Conservation (phyloP, 352 stramenopile genomes). For the Pythium scleroteichum region DNA sequence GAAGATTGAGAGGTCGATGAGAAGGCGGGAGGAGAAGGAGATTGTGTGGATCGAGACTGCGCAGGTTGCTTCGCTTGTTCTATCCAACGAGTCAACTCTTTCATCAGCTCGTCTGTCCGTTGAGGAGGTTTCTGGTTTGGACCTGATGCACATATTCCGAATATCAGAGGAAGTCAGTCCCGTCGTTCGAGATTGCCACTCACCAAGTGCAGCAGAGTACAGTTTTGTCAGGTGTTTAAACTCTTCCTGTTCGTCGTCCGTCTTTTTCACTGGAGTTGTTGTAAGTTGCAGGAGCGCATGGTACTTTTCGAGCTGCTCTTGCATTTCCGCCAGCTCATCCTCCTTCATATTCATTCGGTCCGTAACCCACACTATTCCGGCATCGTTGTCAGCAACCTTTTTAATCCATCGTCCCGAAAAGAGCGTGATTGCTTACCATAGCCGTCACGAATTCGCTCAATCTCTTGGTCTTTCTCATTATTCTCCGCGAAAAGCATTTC, state of each 20-base stretch:
- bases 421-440: slow-evolving; percentile 56
- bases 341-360: slow-evolving; percentile 90
- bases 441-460: slow-evolving; percentile 83
- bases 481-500: slow-evolving; percentile 82
- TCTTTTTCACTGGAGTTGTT: slow-evolving; percentile 16
- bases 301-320: slow-evolving; percentile 86
- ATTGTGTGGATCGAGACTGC: background rate
- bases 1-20: no score
- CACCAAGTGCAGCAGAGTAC: slow-evolving; percentile 32
- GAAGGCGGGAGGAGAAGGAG: no score
- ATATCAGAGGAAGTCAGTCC: background rate
- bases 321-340: slow-evolving; percentile 80
- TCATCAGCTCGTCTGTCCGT: slow-evolving; percentile 25
- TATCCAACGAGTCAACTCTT: slow-evolving; percentile 33
- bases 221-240: slow-evolving; percentile 39
- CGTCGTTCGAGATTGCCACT: background rate
- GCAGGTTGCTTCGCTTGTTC: slow-evolving; percentile 6
- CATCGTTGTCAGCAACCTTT: no score
- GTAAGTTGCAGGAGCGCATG: slow-evolving; percentile 76
- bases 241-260: slow-evolving; percentile 2
- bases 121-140: slow-evolving; percentile 10
- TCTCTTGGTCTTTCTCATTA: slow-evolving; percentile 88
- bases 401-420: no score
- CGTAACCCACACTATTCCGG: slow-evolving; percentile 74
- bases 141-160: background rate